Evolutionary conservation across 2,329 filamentous ascomycete genomes (phyloP), one percentile per base, ranked within the genome.

Genomic region (Hymenoscyphus fructigenus): DNA sequence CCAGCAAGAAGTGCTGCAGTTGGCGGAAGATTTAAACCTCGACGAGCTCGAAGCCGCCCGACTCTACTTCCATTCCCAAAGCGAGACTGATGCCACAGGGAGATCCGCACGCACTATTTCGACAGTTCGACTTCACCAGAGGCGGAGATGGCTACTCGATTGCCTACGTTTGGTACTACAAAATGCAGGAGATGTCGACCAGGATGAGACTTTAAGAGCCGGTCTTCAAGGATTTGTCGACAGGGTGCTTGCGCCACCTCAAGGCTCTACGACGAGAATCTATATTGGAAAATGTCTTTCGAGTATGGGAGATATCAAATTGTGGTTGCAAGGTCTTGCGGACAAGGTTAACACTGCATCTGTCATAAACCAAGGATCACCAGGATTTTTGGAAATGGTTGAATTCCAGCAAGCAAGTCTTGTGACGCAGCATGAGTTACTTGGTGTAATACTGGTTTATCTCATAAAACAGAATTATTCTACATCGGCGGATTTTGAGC

Each of bases 21-120:
- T 99, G 44, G 91, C 94, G 63, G 93, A 98, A 77, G 91, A 92
- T 71, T 83, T 97, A 67, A 89, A 97, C 73, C 83, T 99, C 61
- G 93, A 99, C 78, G 96, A 99, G 78, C 76, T 96, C 64, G 87
- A 95, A 72, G 90, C 94, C 20, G 91, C 92, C 10, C 84, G 85
- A 70, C 85, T 95, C 59, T 86, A 96, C 64, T 80, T 96, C 60
- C 88, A 89, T 63, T 88, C 91, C 20, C 85, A 91, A 74, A 84
- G 87, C 44, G 89, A 93, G 70, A 83, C 87, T 17, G 82, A 85
- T 56, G 81, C 85, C 17, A 82, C 93, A 5, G 92, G 92, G 66
- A 87, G 91, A 28, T 84, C 91, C 2, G 83, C 91, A 66, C 83
- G 92, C 62, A 88, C 93, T 75, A 90, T 90, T 71, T 91, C 91